Percentiles rank a stretch among this genome's conserved stretches.
Evolutionary conservation across 1,139 yeast species (phyloP).

Genomic region (Taiozyma sp.): DNA sequence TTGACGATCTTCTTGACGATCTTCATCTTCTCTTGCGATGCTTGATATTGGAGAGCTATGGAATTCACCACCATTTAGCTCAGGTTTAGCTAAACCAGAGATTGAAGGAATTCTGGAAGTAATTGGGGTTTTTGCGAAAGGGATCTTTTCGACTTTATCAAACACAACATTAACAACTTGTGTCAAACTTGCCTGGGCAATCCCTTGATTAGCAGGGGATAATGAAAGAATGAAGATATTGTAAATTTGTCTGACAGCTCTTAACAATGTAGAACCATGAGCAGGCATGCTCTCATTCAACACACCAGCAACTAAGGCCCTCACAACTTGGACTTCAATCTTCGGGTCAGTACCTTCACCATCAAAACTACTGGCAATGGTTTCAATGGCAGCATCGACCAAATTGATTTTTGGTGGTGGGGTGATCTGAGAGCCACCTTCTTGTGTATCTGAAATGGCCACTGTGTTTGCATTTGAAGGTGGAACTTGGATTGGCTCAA

Average conservation of each 20-base stretch:
- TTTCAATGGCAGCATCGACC: slow-evolving; percentile 82
- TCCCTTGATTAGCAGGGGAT: slow-evolving; percentile 80
- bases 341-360: slow-evolving; percentile 90
- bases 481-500: slow-evolving; percentile 43
- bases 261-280: slow-evolving; percentile 85
- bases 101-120: slow-evolving; percentile 3
- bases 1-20: slow-evolving; percentile 11
- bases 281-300: slow-evolving; percentile 76
- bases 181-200: slow-evolving; percentile 92
- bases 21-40: background rate
- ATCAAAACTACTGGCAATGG: slow-evolving; percentile 80
- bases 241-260: slow-evolving; percentile 90
- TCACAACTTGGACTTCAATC: slow-evolving; percentile 86
- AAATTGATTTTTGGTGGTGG: slow-evolving; percentile 54
- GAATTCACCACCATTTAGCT: slow-evolving; percentile 1
- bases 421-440: slow-evolving; percentile 33
- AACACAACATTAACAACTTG: slow-evolving; percentile 87
- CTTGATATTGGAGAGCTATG: background rate
- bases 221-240: slow-evolving; percentile 85
- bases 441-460: slow-evolving; percentile 19
- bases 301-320: slow-evolving; percentile 87
- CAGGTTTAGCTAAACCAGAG: slow-evolving; percentile 2
- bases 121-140: slow-evolving; percentile 10
- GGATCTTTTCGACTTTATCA: slow-evolving; percentile 53
- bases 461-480: slow-evolving; percentile 35